A percentile compares a stretch with the other conserved stretches of the same genome.
Conservation (phyloP, 768 basidiomycete genomes). For the Dioszegia aurantiaca region DNA sequence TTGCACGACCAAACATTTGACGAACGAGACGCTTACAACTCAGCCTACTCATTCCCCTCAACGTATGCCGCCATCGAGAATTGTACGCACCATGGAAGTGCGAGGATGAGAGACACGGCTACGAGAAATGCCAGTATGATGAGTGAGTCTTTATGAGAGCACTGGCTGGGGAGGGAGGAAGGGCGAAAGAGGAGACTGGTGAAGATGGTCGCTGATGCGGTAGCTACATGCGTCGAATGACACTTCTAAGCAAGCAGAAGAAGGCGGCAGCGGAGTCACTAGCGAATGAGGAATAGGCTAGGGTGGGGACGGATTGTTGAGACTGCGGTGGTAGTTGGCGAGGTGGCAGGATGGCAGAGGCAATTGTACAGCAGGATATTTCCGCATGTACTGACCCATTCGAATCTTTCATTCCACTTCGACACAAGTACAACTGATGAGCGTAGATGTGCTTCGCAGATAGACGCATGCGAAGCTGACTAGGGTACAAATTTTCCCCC, state of each 20-base stretch:
- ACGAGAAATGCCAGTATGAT: constrained; percentile 74
- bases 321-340: background rate
- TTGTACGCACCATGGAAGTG: constrained; percentile 89
- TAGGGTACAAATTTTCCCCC: no score
- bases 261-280: constrained; percentile 45
- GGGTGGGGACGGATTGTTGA: background rate
- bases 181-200: background rate
- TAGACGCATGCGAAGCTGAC: no score
- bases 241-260: constrained; percentile 72
- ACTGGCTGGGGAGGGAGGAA: background rate
- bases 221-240: constrained; percentile 87
- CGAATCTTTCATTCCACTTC: no score
- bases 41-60: constrained; percentile 82
- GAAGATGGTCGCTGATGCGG: constrained; percentile 9
- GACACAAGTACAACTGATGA: no score
- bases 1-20: no score
- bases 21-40: background rate
- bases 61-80: constrained; percentile 75
- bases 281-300: constrained; percentile 16
- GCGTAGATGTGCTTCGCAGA: no score
- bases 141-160: constrained; percentile 62
- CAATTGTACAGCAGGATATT: constrained; percentile 12
- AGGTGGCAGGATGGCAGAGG: background rate
- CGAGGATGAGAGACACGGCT: constrained; percentile 67
- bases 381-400: background rate